Base-by-base conservation (phyloP, 2,329 filamentous ascomycete species). In the Arthrobotrys megalospora region DNA sequence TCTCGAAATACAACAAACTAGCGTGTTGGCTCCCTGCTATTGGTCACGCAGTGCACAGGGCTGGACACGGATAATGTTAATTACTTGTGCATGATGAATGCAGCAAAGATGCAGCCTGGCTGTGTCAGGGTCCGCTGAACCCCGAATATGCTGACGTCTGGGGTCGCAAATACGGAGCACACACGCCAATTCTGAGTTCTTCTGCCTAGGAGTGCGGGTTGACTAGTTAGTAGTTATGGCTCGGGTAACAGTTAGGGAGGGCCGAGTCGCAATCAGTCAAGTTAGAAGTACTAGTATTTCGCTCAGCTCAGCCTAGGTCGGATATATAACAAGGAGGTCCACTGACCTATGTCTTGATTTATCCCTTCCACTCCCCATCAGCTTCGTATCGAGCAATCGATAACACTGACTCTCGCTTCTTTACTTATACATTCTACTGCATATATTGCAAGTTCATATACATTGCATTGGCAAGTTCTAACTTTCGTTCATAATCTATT, bases 91-190 rank as follows among this genome's bases (percentile, higher is more conserved):
- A 48, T 16, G 41, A 45, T 48, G 45, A 8, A n/a, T 36, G 52
- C 32, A 21, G 36, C 41, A 12, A 6, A 19, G 28, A 55, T 55
- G 52, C 52, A 55, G 52, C 52, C 52, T 55, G 32, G 52, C 12
- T n/a, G 12, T 10, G 21, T 0, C 14, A n/a, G 24, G 48, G 19
- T 28, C 21, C 11, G 47, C 19, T 10, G 16, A 19, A 3, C n/a
- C n/a, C 45, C 3, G 14, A 47, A 12, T 38, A 12, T 28, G 24
- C 5, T 28, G 5, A 28, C 5, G 24, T 28, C 24, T n/a, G 5
- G 24, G 24, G 24, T 28, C 24, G 24, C 2, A 28, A 28, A 28
- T 28, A 28, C 24, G 24, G 24, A 28, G 24, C 5, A 28, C n/a
- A n/a, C n/a, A n/a, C n/a, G n/a, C 2, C 24, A 28, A 28, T 28